These are phyloP conservation scores for Chaetomium fimeti DNA, from an alignment of 495 filamentous ascomycete species.

Conservation along the genomic window DNA sequence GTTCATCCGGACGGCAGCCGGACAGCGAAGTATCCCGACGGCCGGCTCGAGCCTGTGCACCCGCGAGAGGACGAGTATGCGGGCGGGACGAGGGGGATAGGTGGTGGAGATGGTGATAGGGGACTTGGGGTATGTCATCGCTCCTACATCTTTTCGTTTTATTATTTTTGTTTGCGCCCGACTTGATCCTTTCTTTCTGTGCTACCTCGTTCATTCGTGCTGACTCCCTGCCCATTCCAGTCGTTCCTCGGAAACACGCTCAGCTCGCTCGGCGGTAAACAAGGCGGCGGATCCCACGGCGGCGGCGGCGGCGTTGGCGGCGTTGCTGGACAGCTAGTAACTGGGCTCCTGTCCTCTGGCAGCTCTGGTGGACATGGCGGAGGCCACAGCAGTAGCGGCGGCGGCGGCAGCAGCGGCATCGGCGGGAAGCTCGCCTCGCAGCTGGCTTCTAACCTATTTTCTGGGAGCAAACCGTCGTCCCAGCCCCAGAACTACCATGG, in stretches of 20 bases:
- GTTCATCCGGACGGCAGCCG: constrained; percentile 54
- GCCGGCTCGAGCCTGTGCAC: constrained; percentile 49
- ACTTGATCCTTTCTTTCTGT: not conserved
- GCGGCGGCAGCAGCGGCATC: constrained; percentile 43
- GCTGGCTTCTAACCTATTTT: constrained; percentile 47
- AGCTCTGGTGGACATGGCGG: constrained; percentile 37
- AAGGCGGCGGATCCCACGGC: constrained; percentile 25
- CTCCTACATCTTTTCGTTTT: constrained; percentile 6
- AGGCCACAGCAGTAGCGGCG: constrained; percentile 34
- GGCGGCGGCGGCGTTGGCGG: constrained; percentile 35
- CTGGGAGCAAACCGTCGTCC: constrained; percentile 39
- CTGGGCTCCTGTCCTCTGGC: constrained; percentile 8
- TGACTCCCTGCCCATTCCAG: constrained; percentile 12
- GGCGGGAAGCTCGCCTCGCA: constrained; percentile 47
- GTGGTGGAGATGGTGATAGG: constrained; percentile 40
- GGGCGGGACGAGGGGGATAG: constrained; percentile 34
- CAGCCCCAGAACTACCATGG: constrained; percentile 40
- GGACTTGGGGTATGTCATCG: constrained; percentile 46
- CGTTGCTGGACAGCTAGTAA: constrained; percentile 36
- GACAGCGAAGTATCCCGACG: constrained; percentile 51
- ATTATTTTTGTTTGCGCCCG: constrained; percentile 5
- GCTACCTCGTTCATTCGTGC: not conserved
- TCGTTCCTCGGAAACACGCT: constrained; percentile 34
- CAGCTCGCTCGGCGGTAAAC: constrained; percentile 24
- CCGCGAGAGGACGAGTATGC: constrained; percentile 32